These are phyloP conservation scores for Verticillium nubilum DNA, from an alignment of 2,329 filamentous ascomycete genomes.

Conservation along the genomic window DNA sequence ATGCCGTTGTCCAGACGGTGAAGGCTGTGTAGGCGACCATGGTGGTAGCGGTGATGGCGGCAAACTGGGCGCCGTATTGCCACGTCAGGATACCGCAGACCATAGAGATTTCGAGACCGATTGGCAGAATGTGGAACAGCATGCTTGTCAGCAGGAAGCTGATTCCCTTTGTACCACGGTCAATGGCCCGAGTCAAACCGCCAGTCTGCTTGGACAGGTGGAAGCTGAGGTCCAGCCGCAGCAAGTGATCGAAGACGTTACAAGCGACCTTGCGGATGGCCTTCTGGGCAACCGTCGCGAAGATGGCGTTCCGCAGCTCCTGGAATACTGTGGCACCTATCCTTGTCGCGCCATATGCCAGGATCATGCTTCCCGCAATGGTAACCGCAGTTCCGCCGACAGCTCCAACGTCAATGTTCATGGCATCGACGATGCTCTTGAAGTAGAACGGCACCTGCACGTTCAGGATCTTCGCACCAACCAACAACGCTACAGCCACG, in stretches of 20 bases:
- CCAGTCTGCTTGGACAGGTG: slow-evolving; percentile 93
- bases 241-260: slow-evolving; percentile 86
- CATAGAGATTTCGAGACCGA: slow-evolving; percentile 86
- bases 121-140: slow-evolving; percentile 96
- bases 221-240: slow-evolving; percentile 87
- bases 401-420: slow-evolving; percentile 91
- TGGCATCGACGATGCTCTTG: slow-evolving; percentile 93
- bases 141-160: slow-evolving; percentile 96
- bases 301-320: slow-evolving; percentile 91
- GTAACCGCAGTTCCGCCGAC: slow-evolving; percentile 85
- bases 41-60: slow-evolving; percentile 80
- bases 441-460: slow-evolving; percentile 99
- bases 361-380: slow-evolving; percentile 85
- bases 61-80: slow-evolving; percentile 89
- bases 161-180: slow-evolving; percentile 96
- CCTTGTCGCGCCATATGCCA: slow-evolving; percentile 85
- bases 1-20: slow-evolving; percentile 92
- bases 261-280: slow-evolving; percentile 86
- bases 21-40: slow-evolving; percentile 97
- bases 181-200: slow-evolving; percentile 87
- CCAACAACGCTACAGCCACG: slow-evolving; percentile 73
- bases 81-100: slow-evolving; percentile 96
- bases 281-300: slow-evolving; percentile 94
- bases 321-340: slow-evolving; percentile 88
- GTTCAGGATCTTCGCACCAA: slow-evolving; percentile 92